Conservation (phyloP, 441 rosid genomes). For the California macrophylla region DNA sequence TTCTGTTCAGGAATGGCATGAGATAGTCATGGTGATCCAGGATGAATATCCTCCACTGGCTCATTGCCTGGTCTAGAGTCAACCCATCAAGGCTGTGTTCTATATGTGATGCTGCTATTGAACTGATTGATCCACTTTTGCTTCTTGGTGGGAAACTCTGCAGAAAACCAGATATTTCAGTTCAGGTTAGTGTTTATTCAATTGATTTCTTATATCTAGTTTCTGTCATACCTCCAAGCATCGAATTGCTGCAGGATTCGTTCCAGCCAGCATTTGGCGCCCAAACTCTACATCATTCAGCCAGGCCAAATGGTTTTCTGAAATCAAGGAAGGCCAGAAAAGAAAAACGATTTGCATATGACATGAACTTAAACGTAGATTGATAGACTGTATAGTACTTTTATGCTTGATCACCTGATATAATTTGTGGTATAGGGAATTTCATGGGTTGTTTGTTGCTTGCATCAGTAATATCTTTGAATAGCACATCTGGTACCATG, state of each 20-base stretch:
- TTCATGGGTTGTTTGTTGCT: conserved; percentile 22
- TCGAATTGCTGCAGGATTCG: conserved; percentile 42
- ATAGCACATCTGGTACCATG: conserved; percentile 26
- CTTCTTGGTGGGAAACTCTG: conserved; percentile 52
- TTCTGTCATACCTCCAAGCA: conserved; percentile 34
- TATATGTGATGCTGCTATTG: conserved; percentile 28
- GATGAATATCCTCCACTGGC: conserved; percentile 41
- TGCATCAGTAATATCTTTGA: conserved; percentile 18
- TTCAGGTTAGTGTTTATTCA: not conserved
- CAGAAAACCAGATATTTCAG: not conserved
- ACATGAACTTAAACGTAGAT: conserved; percentile 3
- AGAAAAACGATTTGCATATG: not conserved
- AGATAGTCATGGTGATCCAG: conserved; percentile 68
- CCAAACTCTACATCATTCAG: conserved; percentile 47
- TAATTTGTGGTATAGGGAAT: conserved; percentile 44
- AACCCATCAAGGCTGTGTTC: conserved; percentile 42
- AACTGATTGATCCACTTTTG: conserved; percentile 27
- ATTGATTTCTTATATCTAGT: not conserved
- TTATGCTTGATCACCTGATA: conserved; percentile 32
- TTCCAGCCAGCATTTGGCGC: conserved; percentile 63
- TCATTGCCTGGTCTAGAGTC: conserved; percentile 34
- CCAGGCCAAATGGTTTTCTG: conserved; percentile 49
- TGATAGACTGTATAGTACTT: not conserved
- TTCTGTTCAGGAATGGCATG: conserved; percentile 41
- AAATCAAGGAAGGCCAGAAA: not conserved